phyloP scores from a whole-genome alignment of 2,329 filamentous ascomycete species.

The Arthrobotrys musiformis region DNA sequence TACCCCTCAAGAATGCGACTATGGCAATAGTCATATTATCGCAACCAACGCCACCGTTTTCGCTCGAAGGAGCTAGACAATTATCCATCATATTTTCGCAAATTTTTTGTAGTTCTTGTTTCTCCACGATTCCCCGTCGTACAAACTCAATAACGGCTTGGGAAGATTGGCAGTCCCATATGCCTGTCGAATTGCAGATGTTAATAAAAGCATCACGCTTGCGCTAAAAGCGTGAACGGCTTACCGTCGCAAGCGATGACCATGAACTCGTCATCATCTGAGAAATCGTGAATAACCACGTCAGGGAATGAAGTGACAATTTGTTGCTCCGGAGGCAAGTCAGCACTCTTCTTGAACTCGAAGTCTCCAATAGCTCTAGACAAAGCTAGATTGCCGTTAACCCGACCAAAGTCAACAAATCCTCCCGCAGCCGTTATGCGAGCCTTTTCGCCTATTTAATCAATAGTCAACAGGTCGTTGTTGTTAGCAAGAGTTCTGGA shows the following conservation, averaged over 20 bases:
- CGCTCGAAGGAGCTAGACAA: slow-evolving; percentile 95
- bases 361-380: slow-evolving; percentile 98
- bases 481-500: neutral
- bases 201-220: neutral
- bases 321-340: slow-evolving; percentile 96
- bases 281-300: slow-evolving; percentile 88
- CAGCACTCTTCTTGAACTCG: slow-evolving; percentile 99
- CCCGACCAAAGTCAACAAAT: slow-evolving; percentile 97
- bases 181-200: slow-evolving; percentile 71
- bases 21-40: slow-evolving; percentile 99
- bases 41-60: slow-evolving; percentile 96
- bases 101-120: slow-evolving; percentile 92
- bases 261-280: slow-evolving; percentile 93
- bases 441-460: slow-evolving; percentile 82
- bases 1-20: slow-evolving; percentile 83
- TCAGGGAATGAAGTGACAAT: slow-evolving; percentile 98
- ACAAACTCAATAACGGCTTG: slow-evolving; percentile 98
- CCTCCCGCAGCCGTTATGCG: slow-evolving; percentile 94
- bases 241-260: slow-evolving; percentile 91
- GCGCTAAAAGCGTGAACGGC: slow-evolving; percentile 61
- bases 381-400: slow-evolving; percentile 96
- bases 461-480: neutral
- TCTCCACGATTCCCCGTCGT: slow-evolving; percentile 91
- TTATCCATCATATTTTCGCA: slow-evolving; percentile 99
- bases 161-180: slow-evolving; percentile 99